phyloP scores from a whole-genome alignment of 2,329 filamentous ascomycete species.

The Exophiala sp. region DNA sequence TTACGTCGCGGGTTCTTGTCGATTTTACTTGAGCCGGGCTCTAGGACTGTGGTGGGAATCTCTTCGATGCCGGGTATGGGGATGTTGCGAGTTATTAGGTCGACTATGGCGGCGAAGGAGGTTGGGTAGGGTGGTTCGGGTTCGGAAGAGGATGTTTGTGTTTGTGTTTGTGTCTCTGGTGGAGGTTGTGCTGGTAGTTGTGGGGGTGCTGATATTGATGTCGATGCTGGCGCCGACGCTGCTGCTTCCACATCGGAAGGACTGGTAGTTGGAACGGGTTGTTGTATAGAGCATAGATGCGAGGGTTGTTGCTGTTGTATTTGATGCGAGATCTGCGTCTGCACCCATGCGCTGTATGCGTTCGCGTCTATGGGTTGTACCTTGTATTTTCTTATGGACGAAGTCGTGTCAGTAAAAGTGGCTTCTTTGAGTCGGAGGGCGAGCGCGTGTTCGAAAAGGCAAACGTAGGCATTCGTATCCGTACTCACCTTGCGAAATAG shows the following conservation, averaged over 20 bases:
- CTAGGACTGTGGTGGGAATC: slow-evolving; percentile 75
- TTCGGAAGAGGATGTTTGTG: slow-evolving; percentile 10
- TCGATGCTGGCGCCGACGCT: slow-evolving; percentile 5
- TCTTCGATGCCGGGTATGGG: slow-evolving; percentile 83
- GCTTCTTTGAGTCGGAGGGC: slow-evolving; percentile 12
- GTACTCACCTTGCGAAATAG: slow-evolving; percentile 43
- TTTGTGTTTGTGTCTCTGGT: slow-evolving; percentile 1
- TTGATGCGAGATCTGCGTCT: too few species aligned
- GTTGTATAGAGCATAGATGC: too few species aligned
- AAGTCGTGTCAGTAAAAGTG: too few species aligned
- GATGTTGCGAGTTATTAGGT: slow-evolving; percentile 76
- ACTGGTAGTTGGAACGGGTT: too few species aligned
- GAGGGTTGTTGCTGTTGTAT: too few species aligned
- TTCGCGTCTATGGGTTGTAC: too few species aligned
- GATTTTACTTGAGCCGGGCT: slow-evolving; percentile 41
- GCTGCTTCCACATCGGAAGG: too few species aligned
- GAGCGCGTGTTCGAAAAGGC: neutral
- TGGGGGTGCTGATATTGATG: slow-evolving; percentile 12
- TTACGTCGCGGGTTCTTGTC: slow-evolving; percentile 47
- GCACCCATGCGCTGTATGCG: too few species aligned
- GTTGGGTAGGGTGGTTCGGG: slow-evolving; percentile 67
- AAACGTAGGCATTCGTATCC: neutral
- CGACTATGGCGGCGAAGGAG: slow-evolving; percentile 80
- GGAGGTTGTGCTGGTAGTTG: neutral
- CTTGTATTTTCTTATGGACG: too few species aligned